Percentiles rank a stretch among this genome's conserved stretches.
Evolutionary conservation across 1,284 basidiomycete species (phyloP).

Genomic region (Cutaneotrichosporon daszewskae): DNA sequence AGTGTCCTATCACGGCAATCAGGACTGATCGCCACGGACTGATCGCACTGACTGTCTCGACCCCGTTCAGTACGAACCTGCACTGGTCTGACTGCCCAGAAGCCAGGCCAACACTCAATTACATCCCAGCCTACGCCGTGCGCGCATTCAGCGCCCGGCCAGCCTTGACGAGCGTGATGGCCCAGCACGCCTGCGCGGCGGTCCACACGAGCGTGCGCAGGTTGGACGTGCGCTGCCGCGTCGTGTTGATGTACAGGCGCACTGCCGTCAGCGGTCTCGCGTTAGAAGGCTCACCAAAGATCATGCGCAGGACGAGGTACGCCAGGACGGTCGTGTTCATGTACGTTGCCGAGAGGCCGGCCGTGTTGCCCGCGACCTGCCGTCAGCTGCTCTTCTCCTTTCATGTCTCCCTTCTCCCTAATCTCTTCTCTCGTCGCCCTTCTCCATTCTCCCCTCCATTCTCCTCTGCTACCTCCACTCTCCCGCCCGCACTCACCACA

Average conservation of each 20-base stretch:
- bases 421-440: neutral
- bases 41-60: no score
- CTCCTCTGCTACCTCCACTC: neutral
- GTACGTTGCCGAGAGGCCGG: conserved; percentile 23
- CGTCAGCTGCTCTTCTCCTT: neutral
- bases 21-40: no score
- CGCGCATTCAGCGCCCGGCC: no score
- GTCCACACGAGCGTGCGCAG: neutral
- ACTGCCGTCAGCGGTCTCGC: conserved; percentile 14
- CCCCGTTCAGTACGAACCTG: no score
- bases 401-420: neutral
- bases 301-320: conserved; percentile 28
- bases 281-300: conserved; percentile 22
- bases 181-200: no score
- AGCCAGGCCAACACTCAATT: no score
- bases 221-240: conserved; percentile 15
- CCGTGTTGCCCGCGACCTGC: conserved; percentile 36
- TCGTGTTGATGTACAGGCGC: conserved; percentile 29
- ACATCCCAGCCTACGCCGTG: no score
- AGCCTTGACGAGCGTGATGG: no score
- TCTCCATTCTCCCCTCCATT: neutral
- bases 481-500: conserved; percentile 22
- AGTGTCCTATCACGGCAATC: no score
- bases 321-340: conserved; percentile 31
- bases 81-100: no score